Evolutionary conservation across 352 stramenopile species (phyloP), one percentile per base, ranked within the genome.

Genomic region (Nothophytophthora sp.): DNA sequence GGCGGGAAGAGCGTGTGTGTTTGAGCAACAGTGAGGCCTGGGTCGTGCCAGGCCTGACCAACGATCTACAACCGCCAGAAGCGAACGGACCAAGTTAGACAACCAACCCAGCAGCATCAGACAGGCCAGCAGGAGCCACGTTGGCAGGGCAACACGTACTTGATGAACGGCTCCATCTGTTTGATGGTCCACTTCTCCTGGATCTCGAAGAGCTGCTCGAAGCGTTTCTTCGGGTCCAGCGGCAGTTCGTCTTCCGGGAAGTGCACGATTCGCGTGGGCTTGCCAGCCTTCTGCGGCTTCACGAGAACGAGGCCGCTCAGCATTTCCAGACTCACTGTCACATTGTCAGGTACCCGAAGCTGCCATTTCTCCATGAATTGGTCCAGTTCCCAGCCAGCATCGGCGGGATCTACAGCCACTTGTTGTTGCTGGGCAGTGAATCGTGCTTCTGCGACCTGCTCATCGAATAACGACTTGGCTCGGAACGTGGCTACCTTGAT

Each of bases 321-420:
- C 68, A 95, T 77, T 1, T 84, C 76, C n/a, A 69, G 45, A 32
- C 42, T 71, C 12, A 92, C 82, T 0, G 46, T 63, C 34, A 95
- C 73, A 6, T 62, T 71, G 22, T 90, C 73, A 2, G 81, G 84
- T 3, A 95, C 81, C 12, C 81, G 75, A 10, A 92, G 55, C 29
- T 81, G 73, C 84, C 84, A 95, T 37, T 95, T 91, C 18, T 92
- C 75, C 71, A 95, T 77, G 37, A 95, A 95, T 36, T 67, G 47
- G 4, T 84, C 66, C 13, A 89, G 51, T 15, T 64, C 40, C 71
- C 72, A 89, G 8, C 67, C 80, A 9, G 81, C 66, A 12, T 68
- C 51, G 4, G 57, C 48, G 16, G 52, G 50, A 32, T 63, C 58
- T 16, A 74, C 13, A 23, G 50, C 46, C 15, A 51, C 44, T 1